Conservation (phyloP, 106 monocot genomes). For the Dendrobium catenatum region DNA sequence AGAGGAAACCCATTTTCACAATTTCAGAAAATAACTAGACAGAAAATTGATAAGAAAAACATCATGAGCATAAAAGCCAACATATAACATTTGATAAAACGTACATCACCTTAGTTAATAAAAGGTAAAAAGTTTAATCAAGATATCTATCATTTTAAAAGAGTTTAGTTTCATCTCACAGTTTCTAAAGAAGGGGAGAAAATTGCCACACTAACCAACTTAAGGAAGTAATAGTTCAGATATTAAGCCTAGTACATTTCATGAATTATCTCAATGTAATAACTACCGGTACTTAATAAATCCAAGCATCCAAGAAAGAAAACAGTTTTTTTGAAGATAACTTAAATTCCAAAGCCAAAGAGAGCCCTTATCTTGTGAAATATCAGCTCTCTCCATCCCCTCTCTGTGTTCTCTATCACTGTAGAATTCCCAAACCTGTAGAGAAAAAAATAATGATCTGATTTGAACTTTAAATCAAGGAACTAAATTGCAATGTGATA, state of each 20-base stretch:
- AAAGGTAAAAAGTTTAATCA: background rate
- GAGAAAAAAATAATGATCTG: background rate
- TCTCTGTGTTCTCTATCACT: slow-evolving; percentile 94
- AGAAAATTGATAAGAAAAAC: background rate
- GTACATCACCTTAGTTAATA: background rate
- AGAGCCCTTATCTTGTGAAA: slow-evolving; percentile 89
- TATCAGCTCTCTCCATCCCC: slow-evolving; percentile 94
- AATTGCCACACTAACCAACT: background rate
- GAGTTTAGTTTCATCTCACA: background rate
- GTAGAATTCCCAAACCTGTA: slow-evolving; percentile 89
- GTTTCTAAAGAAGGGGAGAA: background rate
- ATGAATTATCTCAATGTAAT: background rate
- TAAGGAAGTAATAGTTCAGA: background rate
- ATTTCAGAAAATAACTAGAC: background rate
- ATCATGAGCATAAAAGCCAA: background rate
- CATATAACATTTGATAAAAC: background rate
- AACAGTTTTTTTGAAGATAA: background rate
- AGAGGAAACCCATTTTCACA: background rate
- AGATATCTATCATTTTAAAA: background rate
- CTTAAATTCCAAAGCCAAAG: slow-evolving; percentile 95
- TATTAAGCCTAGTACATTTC: background rate
- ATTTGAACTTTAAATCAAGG: background rate
- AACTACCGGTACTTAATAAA: background rate
- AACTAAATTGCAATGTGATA: background rate
- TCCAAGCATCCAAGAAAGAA: background rate